These are phyloP conservation scores for Aegilops umbellulata DNA, from an alignment of 176 grass and related monocot species.

Conservation along the genomic window DNA sequence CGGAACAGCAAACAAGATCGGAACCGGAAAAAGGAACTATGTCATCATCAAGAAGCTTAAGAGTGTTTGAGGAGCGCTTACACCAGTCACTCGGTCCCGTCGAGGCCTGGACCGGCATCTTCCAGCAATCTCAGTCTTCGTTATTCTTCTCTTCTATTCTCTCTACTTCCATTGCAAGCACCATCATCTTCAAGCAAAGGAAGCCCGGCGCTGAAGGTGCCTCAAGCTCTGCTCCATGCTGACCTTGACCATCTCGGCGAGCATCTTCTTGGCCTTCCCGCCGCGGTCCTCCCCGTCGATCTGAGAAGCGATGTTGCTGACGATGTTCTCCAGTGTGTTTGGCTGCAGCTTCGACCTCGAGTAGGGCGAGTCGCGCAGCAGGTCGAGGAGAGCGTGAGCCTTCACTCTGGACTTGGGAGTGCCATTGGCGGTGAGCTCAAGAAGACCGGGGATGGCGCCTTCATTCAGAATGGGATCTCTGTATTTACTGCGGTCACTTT, in stretches of 20 bases:
- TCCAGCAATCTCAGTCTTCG: slow-evolving; percentile 41
- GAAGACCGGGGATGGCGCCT: slow-evolving; percentile 84
- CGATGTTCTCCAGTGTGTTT: slow-evolving; percentile 80
- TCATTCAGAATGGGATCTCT: slow-evolving; percentile 74
- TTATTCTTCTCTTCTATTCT: slow-evolving; percentile 29
- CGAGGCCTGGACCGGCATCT: slow-evolving; percentile 65
- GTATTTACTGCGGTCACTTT: slow-evolving; percentile 69
- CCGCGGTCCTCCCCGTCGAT: slow-evolving; percentile 74
- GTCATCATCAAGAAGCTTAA: slow-evolving; percentile 17
- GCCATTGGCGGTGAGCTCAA: slow-evolving; percentile 82
- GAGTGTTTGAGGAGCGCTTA: slow-evolving; percentile 34
- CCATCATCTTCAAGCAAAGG: slow-evolving; percentile 45
- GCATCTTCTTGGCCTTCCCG: slow-evolving; percentile 86
- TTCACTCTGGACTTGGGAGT: slow-evolving; percentile 69
- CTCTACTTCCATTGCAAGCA: slow-evolving; percentile 27
- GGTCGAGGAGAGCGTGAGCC: slow-evolving; percentile 63
- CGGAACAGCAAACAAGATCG: slow-evolving; percentile 19
- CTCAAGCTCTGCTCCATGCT: slow-evolving; percentile 99
- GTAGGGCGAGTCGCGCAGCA: slow-evolving; percentile 61
- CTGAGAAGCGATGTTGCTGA: slow-evolving; percentile 72
- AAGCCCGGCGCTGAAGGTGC: slow-evolving; percentile 89
- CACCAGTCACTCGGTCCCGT: slow-evolving; percentile 54
- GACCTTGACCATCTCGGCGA: slow-evolving; percentile 90
- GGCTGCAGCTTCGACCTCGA: slow-evolving; percentile 49
- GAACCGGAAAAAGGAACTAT: slow-evolving; percentile 7